Percentiles rank a stretch among this genome's conserved stretches.
Evolutionary conservation across 495 filamentous ascomycete genomes (phyloP).

Genomic region (Neurospora sp.): DNA sequence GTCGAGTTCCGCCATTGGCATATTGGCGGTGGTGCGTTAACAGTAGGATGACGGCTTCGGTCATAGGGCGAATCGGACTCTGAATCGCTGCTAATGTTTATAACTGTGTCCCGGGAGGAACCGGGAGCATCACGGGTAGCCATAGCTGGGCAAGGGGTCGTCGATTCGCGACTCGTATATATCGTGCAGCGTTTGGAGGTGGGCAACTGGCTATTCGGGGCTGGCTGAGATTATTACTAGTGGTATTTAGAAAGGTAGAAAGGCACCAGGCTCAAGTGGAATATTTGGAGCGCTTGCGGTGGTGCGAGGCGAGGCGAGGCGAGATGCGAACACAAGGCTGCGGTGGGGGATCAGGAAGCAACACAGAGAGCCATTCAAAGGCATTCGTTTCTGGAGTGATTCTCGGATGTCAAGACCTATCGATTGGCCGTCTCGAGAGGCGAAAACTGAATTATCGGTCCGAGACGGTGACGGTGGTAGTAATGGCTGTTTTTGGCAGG

Average conservation of each 20-base stretch:
- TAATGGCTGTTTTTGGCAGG: neutral
- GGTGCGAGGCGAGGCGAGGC: neutral
- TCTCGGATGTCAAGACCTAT: neutral
- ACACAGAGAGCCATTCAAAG: neutral
- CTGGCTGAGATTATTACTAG: neutral
- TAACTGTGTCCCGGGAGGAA: neutral
- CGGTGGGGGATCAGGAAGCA: neutral
- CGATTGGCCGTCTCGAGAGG: neutral
- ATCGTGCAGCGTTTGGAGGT: neutral
- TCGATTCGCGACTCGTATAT: neutral
- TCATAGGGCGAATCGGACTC: constrained; percentile 2
- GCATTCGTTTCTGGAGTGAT: neutral
- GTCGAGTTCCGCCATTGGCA: constrained; percentile 25
- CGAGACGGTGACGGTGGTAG: neutral
- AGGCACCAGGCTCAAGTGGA: neutral
- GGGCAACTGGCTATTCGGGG: neutral
- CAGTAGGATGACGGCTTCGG: neutral
- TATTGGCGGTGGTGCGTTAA: neutral
- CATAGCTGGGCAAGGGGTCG: constrained; percentile 9
- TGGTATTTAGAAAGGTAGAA: neutral
- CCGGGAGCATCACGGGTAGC: constrained; percentile 11
- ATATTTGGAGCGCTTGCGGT: neutral
- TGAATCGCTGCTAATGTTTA: constrained; percentile 8
- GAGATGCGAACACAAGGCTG: neutral
- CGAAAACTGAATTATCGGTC: neutral